Base-by-base conservation (phyloP, 164 flowering plant genomes). In the Warburgia ugandensis region DNA sequence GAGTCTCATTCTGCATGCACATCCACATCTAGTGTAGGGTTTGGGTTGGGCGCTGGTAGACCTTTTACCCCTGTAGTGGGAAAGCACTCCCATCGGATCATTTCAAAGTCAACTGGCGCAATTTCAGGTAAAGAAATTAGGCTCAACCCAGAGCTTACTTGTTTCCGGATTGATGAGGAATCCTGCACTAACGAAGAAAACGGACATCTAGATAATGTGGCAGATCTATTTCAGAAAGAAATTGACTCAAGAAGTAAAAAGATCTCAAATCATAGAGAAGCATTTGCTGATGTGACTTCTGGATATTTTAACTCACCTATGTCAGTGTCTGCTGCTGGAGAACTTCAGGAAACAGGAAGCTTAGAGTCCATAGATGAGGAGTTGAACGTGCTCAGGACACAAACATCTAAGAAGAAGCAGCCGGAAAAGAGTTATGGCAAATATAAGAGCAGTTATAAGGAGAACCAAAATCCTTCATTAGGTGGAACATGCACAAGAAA, bases 131-230 rank as follows among this genome's bases (percentile, higher is more conserved):
- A 67, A 61, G 59, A 60, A 25, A 48, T 47, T 11, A 75, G 74
- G 48, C 58, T 54, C 49, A 84, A 73, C 58, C 77, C 82, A 36
- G 94, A 86, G 51, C 81, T 79, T 46, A 72, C 68, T 30, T 79
- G 85, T 64, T 82, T 75, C 45, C 71, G 77, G 22, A 83, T 80
- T 56, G 75, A 73, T 55, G 91, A 83, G 68, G 84, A 77, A 69
- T 74, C 84, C 6, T 56, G 73, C 61, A 71, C 59, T 23, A 68
- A 64, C 65, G 92, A 90, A 64, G 95, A 70, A 47, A 66, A 54
- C 55, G 77, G 52, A 40, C 61, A 56, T n/a, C n/a, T n/a, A n/a
- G n/a, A n/a, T 54, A 85, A 68, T 43, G 62, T 50, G 3, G 46
- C 51, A 23, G 73, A 56, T 63, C 52, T 65, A 48, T 30, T 55